Base-by-base conservation (phyloP, 441 rosid genomes). In the Erodium texanum region DNA sequence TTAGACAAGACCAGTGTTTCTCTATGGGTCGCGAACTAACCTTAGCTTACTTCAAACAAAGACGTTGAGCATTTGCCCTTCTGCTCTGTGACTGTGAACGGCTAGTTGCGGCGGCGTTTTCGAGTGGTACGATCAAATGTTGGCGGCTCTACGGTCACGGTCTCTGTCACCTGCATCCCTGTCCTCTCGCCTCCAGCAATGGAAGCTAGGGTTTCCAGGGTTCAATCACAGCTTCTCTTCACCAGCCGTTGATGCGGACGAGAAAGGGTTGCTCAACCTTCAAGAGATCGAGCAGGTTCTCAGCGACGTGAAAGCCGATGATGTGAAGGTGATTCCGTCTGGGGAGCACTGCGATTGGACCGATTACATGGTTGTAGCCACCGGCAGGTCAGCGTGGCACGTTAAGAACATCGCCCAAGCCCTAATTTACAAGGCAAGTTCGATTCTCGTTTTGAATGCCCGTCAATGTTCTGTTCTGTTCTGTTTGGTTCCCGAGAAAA, bases 381-480 rank as follows among this genome's bases (percentile, higher is more conserved):
- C 97, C 61, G 96, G 97, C 24, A 77, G 96, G 83, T 91, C 97
- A 14, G 75, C 88, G 0, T 89, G 95, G 97, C 97, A 93, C 74
- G 87, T 93, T 62, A 88, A 73, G 81, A 93, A 91, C 81, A 86
- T 89, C 69, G 90, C 91, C 2, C 84, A 82, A 68, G 87, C 90
- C 66, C 83, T 86, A 34, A 36, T 82, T 71, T 85, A 89, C 82
- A 83, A 78, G 89, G 93, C 70, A 68, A 12, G 74, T 65, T 29
- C 52, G 63, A 10, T 75, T 22, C 70, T 16, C 36, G 32, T 19
- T 61, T 29, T 22, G 16, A 11, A 52, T 64, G n/a, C 14, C 68
- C 3, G 16, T 18, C 9, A 3, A 14, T 66, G 0, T 12, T 64
- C 16, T 58, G 65, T 12, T 64, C 16, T 58, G 65, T 70, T 74